Conservation (phyloP, 2,329 filamentous ascomycete species). For the Neonectria coccinea region DNA sequence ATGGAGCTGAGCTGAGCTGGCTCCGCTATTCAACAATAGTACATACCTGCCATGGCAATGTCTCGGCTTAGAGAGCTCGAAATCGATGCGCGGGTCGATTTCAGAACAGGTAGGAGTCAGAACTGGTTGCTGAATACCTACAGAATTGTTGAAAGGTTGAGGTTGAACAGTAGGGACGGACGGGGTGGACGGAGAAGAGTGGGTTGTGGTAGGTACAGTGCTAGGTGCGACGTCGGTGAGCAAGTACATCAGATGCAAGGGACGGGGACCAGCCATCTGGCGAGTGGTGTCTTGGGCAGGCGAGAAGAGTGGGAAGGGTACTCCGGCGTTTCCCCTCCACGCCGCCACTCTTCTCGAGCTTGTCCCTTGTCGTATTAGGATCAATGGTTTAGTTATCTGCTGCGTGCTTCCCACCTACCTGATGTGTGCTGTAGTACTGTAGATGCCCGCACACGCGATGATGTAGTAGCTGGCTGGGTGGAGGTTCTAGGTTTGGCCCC, state of each 20-base stretch:
- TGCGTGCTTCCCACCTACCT: constrained; percentile 9
- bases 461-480: constrained; percentile 18
- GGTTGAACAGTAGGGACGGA: constrained; percentile 17
- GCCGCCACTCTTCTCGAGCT: background rate
- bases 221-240: constrained; percentile 28
- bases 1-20: constrained; percentile 17
- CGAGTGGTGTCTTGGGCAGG: background rate
- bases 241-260: constrained; percentile 8
- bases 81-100: background rate
- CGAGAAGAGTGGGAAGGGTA: background rate
- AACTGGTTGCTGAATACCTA: constrained; percentile 3
- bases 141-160: constrained; percentile 19
- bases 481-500: constrained; percentile 26
- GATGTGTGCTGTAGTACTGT: background rate
- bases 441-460: constrained; percentile 20
- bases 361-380: constrained; percentile 10
- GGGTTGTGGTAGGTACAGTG: background rate
- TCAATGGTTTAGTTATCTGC: background rate
- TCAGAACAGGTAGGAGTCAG: constrained; percentile 1
- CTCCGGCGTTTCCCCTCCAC: background rate
- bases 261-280: constrained; percentile 2
- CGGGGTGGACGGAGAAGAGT: constrained; percentile 20
- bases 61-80: constrained; percentile 10
- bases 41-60: constrained; percentile 42
- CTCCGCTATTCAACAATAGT: constrained; percentile 26